Percentiles rank a stretch among this genome's conserved stretches.
These are phyloP conservation scores for Tetrapisispora namnaoensis DNA, from an alignment of 805 yeast species.

Conservation along the genomic window DNA sequence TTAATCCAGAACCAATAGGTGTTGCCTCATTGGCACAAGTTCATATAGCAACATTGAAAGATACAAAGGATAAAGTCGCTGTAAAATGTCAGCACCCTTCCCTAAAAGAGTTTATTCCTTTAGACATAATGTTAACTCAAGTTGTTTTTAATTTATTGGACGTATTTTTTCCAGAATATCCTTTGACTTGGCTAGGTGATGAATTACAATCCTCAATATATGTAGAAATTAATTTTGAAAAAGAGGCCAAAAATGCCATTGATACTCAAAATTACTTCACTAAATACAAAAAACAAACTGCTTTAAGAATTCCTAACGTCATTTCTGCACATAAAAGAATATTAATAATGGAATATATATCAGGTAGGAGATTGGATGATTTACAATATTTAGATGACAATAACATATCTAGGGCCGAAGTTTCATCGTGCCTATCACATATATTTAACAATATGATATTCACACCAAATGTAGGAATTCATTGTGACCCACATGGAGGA, in stretches of 20 bases:
- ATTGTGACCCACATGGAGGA: conserved; percentile 98
- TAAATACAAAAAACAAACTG: conserved; percentile 49
- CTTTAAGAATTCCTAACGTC: conserved; percentile 70
- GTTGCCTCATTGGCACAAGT: conserved; percentile 97
- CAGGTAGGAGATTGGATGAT: conserved; percentile 79
- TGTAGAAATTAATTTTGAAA: conserved; percentile 81
- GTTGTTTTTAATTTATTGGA: conserved; percentile 66
- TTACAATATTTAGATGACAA: conserved; percentile 50
- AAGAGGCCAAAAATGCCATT: conserved; percentile 75
- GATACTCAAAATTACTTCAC: conserved; percentile 60
- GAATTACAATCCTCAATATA: conserved; percentile 79
- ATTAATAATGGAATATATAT: conserved; percentile 77
- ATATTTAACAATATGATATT: conserved; percentile 93
- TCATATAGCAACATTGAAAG: conserved; percentile 58
- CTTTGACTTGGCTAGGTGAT: conserved; percentile 90
- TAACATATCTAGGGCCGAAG: conserved; percentile 63
- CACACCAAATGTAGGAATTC: conserved; percentile 83
- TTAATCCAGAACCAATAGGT: conserved; percentile 74
- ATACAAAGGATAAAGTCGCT: conserved; percentile 66
- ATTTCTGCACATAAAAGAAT: conserved; percentile 58
- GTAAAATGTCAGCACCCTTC: conserved; percentile 93
- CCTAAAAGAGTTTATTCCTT: conserved; percentile 75
- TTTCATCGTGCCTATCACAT: conserved; percentile 78
- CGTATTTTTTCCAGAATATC: conserved; percentile 84
- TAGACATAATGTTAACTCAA: conserved; percentile 72